phyloP scores from a whole-genome alignment of 768 basidiomycete genomes.

The Termitomyces sp. region DNA sequence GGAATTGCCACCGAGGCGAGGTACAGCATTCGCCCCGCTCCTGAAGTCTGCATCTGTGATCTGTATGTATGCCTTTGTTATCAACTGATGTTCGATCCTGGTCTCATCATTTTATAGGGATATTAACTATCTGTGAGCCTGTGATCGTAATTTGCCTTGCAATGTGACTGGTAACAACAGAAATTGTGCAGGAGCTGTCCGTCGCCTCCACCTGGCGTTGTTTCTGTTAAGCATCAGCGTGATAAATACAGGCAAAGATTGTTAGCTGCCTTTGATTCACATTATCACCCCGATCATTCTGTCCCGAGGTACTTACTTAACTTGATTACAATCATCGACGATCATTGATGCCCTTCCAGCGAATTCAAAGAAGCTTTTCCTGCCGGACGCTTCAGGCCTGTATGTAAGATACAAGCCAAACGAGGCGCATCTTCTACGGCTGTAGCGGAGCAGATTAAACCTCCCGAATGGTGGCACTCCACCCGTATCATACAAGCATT shows the following conservation, averaged over 20 bases:
- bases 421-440: slow-evolving; percentile 72
- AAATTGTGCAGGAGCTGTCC: slow-evolving; percentile 56
- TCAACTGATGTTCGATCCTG: background rate
- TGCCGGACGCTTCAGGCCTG: slow-evolving; percentile 83
- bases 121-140: slow-evolving; percentile 68
- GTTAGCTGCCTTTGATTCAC: slow-evolving; percentile 73
- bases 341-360: slow-evolving; percentile 29
- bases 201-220: slow-evolving; percentile 66
- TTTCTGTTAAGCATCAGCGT: slow-evolving; percentile 74
- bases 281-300: slow-evolving; percentile 86
- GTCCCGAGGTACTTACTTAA: slow-evolving; percentile 52
- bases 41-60: slow-evolving; percentile 86
- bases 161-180: slow-evolving; percentile 7
- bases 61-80: slow-evolving; percentile 43
- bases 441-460: slow-evolving; percentile 84
- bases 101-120: slow-evolving; percentile 40
- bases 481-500: slow-evolving; percentile 89
- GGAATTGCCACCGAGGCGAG: slow-evolving; percentile 83
- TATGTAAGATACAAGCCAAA: slow-evolving; percentile 88
- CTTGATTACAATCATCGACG: background rate
- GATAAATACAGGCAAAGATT: slow-evolving; percentile 75
- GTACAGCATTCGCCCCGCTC: slow-evolving; percentile 64
- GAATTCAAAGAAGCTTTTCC: slow-evolving; percentile 97
- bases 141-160: slow-evolving; percentile 2
- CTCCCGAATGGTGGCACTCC: slow-evolving; percentile 94